Percentiles rank a stretch among this genome's conserved stretches.
Conservation (phyloP, 768 basidiomycete species). For the Piloderma croceum region DNA sequence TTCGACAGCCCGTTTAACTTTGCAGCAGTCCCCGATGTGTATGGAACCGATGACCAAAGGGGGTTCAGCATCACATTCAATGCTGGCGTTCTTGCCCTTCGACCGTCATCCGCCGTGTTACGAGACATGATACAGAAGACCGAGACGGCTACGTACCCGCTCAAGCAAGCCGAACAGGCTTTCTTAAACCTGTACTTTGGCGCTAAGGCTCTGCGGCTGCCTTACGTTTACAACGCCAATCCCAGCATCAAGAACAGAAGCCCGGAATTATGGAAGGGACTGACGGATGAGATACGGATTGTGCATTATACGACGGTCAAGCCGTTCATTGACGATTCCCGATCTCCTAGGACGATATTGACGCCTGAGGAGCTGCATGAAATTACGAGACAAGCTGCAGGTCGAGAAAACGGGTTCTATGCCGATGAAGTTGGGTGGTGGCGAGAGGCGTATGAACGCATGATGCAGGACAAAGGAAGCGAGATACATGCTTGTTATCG, state of each 20-base stretch:
- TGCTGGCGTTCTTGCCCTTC: conserved; percentile 34
- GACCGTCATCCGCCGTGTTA: conserved; percentile 26
- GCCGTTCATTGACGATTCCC: conserved; percentile 29
- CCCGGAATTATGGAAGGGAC: conserved; percentile 28
- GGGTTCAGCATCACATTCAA: conserved; percentile 35
- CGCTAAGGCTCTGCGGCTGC: conserved; percentile 28
- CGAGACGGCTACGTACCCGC: conserved; percentile 25
- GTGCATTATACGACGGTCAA: conserved; percentile 40
- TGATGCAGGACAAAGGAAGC: no score
- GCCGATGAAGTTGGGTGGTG: conserved; percentile 31
- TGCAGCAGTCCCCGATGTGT: conserved; percentile 38
- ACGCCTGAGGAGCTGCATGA: conserved; percentile 18
- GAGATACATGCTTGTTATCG: no score
- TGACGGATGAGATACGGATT: conserved; percentile 28
- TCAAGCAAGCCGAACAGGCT: conserved; percentile 33
- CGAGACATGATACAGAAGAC: conserved; percentile 25
- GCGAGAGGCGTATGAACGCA: conserved; percentile 26
- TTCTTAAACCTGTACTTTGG: conserved; percentile 38
- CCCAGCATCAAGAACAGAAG: conserved; percentile 32
- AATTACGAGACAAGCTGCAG: conserved; percentile 16
- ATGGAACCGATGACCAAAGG: conserved; percentile 13
- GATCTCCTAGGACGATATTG: conserved; percentile 14
- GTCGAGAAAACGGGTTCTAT: conserved; percentile 20
- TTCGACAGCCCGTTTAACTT: conserved; percentile 36
- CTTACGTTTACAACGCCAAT: conserved; percentile 39